Evolutionary conservation across 192 early-diverging fungal species (phyloP).

Genomic region (Coemansia sp.): DNA sequence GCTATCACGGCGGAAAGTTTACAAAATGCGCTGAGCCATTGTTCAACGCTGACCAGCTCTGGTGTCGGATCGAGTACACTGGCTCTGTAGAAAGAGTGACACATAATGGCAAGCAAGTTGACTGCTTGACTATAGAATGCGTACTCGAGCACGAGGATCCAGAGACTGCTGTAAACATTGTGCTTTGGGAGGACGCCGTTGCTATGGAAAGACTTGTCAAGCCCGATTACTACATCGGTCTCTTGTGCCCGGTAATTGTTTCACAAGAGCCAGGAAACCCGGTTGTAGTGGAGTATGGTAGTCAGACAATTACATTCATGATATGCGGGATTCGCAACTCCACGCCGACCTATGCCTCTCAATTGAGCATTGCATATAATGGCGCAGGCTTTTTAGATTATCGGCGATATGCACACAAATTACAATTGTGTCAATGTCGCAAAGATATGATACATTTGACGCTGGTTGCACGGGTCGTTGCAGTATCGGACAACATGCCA

Average conservation of each 20-base stretch:
- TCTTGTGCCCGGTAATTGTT: constrained; percentile 24
- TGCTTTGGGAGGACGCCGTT: constrained; percentile 28
- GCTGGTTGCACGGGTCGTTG: constrained; percentile 37
- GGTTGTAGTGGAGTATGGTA: constrained; percentile 26
- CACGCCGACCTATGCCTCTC: constrained; percentile 7
- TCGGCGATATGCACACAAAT: constrained; percentile 23
- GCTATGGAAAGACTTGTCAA: constrained; percentile 24
- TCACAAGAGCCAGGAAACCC: background rate
- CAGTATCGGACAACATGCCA: constrained; percentile 42
- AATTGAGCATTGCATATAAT: constrained; percentile 29
- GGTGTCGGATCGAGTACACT: constrained; percentile 32
- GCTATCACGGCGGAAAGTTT: constrained; percentile 14
- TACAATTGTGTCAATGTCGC: constrained; percentile 29
- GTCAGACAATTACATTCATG: constrained; percentile 44
- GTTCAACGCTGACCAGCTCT: constrained; percentile 46
- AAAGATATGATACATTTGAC: constrained; percentile 33
- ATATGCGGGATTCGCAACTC: constrained; percentile 4
- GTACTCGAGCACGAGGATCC: constrained; percentile 25
- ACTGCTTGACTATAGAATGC: constrained; percentile 11
- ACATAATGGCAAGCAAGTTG: constrained; percentile 1
- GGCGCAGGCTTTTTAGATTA: constrained; percentile 41
- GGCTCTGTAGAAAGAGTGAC: background rate
- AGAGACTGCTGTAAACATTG: constrained; percentile 15
- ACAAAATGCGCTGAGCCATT: constrained; percentile 6
- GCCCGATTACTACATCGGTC: constrained; percentile 32